Evolutionary conservation across 2,329 filamentous ascomycete genomes (phyloP).

Genomic region (Stemphylium beticola): DNA sequence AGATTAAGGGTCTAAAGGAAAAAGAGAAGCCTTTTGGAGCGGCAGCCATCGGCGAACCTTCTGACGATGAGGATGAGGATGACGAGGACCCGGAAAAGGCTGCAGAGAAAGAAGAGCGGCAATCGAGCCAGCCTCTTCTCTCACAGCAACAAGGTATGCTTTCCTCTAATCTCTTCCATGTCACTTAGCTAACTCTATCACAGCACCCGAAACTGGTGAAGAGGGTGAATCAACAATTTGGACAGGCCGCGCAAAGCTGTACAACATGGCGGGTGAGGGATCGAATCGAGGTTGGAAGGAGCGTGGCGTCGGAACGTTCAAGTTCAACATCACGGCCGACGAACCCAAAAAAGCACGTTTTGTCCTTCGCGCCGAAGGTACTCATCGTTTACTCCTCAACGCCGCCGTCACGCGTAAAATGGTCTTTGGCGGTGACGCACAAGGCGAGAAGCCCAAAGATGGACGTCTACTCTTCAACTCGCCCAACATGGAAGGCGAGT

Average conservation of each 20-base stretch:
- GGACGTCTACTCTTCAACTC: constrained; percentile 72
- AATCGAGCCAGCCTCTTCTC: constrained; percentile 51
- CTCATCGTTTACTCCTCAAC: constrained; percentile 85
- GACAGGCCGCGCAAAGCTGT: constrained; percentile 82
- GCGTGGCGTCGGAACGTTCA: constrained; percentile 80
- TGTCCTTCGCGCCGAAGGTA: constrained; percentile 90
- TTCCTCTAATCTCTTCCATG: neutral
- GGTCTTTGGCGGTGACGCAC: constrained; percentile 74
- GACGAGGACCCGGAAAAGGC: constrained; percentile 28
- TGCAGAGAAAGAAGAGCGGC: constrained; percentile 42
- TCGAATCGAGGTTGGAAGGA: constrained; percentile 80
- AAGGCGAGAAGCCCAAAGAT: constrained; percentile 68
- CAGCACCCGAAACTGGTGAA: constrained; percentile 82
- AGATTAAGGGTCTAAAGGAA: constrained; percentile 56
- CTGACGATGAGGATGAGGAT: constrained; percentile 62
- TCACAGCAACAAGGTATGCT: constrained; percentile 68
- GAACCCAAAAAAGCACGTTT: constrained; percentile 67
- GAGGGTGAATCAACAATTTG: constrained; percentile 79
- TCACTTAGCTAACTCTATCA: constrained; percentile 18
- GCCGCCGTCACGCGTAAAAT: constrained; percentile 79
- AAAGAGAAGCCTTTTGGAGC: constrained; percentile 80
- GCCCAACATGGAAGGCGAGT: constrained; percentile 58
- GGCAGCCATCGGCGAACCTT: constrained; percentile 65
- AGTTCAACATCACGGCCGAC: constrained; percentile 67
- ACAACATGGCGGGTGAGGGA: constrained; percentile 69